Evolutionary conservation across 805 yeast species (phyloP).

Genomic region (Brettanomyces sp.): DNA sequence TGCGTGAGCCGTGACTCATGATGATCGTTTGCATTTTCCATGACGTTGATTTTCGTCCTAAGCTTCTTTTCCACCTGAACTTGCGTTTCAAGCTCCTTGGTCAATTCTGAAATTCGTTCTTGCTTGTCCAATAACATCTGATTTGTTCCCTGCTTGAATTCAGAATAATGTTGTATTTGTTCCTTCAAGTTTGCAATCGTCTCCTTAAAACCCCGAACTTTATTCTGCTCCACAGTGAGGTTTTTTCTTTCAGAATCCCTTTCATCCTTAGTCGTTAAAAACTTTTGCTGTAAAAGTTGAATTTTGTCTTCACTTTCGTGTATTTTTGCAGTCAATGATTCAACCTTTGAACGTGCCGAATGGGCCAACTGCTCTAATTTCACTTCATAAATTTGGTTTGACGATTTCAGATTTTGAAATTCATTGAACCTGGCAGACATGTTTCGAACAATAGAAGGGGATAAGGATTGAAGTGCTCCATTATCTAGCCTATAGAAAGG

Average conservation of each 20-base stretch:
- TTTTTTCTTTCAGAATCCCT: not conserved
- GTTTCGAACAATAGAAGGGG: slow-evolving; percentile 15
- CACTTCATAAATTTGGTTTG: slow-evolving; percentile 27
- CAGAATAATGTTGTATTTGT: slow-evolving; percentile 11
- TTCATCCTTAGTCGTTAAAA: not conserved
- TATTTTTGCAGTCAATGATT: slow-evolving; percentile 23
- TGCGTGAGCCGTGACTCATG: slow-evolving; percentile 16
- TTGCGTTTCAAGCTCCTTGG: slow-evolving; percentile 33
- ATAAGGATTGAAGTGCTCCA: slow-evolving; percentile 14
- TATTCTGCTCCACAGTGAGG: slow-evolving; percentile 6
- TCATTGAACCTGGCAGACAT: slow-evolving; percentile 25
- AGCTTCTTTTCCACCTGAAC: slow-evolving; percentile 32
- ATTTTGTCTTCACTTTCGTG: slow-evolving; percentile 15
- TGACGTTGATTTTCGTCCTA: slow-evolving; percentile 31
- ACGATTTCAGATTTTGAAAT: slow-evolving; percentile 28
- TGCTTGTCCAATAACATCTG: slow-evolving; percentile 29
- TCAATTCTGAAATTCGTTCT: slow-evolving; percentile 24
- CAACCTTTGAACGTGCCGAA: slow-evolving; percentile 23
- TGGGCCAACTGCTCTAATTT: slow-evolving; percentile 33
- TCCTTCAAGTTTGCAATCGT: slow-evolving; percentile 8
- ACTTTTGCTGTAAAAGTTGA: slow-evolving; percentile 2
- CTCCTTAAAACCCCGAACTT: slow-evolving; percentile 13
- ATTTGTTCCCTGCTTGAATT: slow-evolving; percentile 23
- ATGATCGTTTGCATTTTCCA: slow-evolving; percentile 24
- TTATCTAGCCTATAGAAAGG: slow-evolving; percentile 26